Conservation (phyloP, 345 rosid species). For the Microthlaspi erraticum region DNA sequence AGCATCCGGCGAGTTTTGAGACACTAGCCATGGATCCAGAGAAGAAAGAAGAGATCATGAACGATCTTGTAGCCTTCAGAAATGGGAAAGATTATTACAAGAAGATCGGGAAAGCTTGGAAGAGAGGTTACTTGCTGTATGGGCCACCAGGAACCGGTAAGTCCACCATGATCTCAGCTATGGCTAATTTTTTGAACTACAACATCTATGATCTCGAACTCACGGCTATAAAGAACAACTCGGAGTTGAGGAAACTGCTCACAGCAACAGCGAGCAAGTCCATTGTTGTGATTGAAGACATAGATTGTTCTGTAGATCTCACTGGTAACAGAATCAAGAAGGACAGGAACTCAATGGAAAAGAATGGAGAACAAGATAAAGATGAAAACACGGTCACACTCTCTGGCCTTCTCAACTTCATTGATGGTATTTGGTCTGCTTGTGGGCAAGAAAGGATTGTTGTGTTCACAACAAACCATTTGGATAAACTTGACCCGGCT, state of each 20-base stretch:
- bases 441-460: conserved; percentile 71
- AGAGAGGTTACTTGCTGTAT: conserved; percentile 51
- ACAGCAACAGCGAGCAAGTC: conserved; percentile 50
- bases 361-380: conserved; percentile 10
- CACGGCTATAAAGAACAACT: conserved; percentile 45
- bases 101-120: conserved; percentile 54
- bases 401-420: conserved; percentile 67
- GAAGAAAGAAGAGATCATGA: conserved; percentile 47
- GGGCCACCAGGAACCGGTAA: conserved; percentile 56
- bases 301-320: conserved; percentile 51
- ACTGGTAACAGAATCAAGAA: conserved; percentile 38
- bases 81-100: conserved; percentile 48
- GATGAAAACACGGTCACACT: conserved; percentile 52
- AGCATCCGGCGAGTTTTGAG: conserved; percentile 48
- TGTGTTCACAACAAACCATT: conserved; percentile 66
- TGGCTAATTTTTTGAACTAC: conserved; percentile 49
- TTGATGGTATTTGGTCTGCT: conserved; percentile 78
- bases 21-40: conserved; percentile 48
- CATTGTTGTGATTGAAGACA: conserved; percentile 50
- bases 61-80: conserved; percentile 42
- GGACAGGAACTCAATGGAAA: neutral
- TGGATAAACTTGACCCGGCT: conserved; percentile 73
- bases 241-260: conserved; percentile 47
- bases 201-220: conserved; percentile 52
- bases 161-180: conserved; percentile 54